Evolutionary conservation across 805 yeast genomes (phyloP), one percentile per base, ranked within the genome.

Genomic region (Saccharomycopsis sp.): DNA sequence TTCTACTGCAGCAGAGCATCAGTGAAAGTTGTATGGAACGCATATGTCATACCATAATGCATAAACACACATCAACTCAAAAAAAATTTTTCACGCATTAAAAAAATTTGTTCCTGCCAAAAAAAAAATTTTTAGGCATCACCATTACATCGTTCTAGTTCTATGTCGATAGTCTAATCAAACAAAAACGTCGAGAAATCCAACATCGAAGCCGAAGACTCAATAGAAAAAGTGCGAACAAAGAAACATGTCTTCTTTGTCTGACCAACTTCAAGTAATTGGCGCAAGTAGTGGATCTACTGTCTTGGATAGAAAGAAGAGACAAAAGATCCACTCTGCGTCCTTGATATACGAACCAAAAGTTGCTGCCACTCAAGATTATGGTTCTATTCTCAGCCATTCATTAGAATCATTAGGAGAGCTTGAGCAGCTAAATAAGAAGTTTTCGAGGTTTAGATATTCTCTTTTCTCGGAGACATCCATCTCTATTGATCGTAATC

Each of bases 331-430:
- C 58, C 99, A 94, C 68, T 83, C 96, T 44, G 85, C 89, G 46
- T 94, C 99, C 52, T 80, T 94, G 63, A 79, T 94, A 24, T 91
- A 86, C 70, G 95, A 89, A 50, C 79, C 97, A 8, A 83, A 85
- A 65, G 84, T 83, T 61, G 99, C 99, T 16, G 89, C 95, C n/a
- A 81, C 91, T 40, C 98, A 94, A 74, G 99, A 94, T 70, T 91
- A 82, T 66, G 97, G 91, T 64, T 77, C 85, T 51, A 83, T 94
- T 58, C 87, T 79, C 67, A 80, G 84, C 55, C 81, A 81, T 57
- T 86, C 94, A 1, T 65, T 80, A 4, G 94, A 87, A 57, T 96
- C 96, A 0, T 76, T 91, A 51, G 83, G 81, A 34, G 91, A 88
- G 64, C 75, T 94, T 55, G 80, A 79, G 51, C 74, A 79, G 18